Conservation (phyloP, 495 filamentous ascomycete genomes). For the Bacidia gigantensis region DNA sequence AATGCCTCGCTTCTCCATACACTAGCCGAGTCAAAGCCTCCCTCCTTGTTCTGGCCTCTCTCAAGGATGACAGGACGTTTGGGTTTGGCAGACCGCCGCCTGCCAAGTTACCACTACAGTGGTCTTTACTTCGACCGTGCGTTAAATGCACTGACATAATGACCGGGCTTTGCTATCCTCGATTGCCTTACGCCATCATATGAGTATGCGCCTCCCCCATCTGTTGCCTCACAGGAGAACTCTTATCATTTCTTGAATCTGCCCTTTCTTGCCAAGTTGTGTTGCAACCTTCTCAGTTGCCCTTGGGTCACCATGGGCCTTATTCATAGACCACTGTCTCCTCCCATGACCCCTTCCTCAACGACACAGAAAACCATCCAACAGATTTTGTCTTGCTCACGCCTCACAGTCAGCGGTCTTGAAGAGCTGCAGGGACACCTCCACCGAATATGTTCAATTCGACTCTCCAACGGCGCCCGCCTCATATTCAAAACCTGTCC, state of each 20-base stretch:
- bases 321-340: not conserved
- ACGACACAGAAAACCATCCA: conserved; percentile 31
- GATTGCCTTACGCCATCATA: not conserved
- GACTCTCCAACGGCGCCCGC: conserved; percentile 38
- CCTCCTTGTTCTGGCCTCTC: not conserved
- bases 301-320: conserved; percentile 1
- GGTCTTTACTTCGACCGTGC: not conserved
- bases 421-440: conserved; percentile 36
- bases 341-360: conserved; percentile 9
- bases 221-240: no score
- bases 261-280: no score
- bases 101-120: no score
- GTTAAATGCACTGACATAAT: not conserved
- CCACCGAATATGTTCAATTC: conserved; percentile 38
- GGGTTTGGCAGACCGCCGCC: not conserved
- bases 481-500: conserved; percentile 43
- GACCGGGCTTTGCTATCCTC: not conserved
- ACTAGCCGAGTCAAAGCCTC: not conserved
- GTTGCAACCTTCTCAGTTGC: not conserved
- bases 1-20: conserved; percentile 1
- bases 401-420: conserved; percentile 28
- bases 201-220: no score
- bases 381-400: conserved; percentile 27
- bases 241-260: no score
- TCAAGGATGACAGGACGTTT: not conserved